These are phyloP conservation scores for Mycena sp. DNA, from an alignment of 1,284 basidiomycete genomes.

Conservation along the genomic window DNA sequence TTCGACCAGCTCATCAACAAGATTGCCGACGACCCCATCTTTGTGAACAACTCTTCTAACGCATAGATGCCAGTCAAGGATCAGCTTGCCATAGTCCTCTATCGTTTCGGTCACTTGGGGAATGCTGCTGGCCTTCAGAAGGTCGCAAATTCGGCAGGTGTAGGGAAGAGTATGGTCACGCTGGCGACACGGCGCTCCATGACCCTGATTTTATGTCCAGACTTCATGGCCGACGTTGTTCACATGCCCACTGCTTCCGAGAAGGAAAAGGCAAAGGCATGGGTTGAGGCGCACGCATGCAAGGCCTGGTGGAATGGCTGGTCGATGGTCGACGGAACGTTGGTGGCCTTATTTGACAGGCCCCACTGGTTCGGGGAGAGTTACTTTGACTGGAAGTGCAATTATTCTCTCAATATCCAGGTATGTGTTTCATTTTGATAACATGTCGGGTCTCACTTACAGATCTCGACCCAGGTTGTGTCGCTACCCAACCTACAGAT, in stretches of 20 bases:
- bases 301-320: conserved; percentile 46
- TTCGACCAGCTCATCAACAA: conserved; percentile 4
- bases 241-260: conserved; percentile 8
- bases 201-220: conserved; percentile 7
- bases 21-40: conserved; percentile 1
- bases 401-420: conserved; percentile 50
- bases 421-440: conserved; percentile 18
- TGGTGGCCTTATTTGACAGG: conserved; percentile 42
- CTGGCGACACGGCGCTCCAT: conserved; percentile 36
- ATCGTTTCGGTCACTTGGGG: conserved; percentile 44
- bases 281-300: conserved; percentile 44
- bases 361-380: conserved; percentile 44
- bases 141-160: conserved; percentile 40
- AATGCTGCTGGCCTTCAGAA: conserved; percentile 41
- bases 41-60: conserved; percentile 9
- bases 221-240: conserved; percentile 8
- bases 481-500: conserved; percentile 39
- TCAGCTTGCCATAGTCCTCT: conserved; percentile 46
- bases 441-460: neutral
- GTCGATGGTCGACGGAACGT: conserved; percentile 49
- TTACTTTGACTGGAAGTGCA: conserved; percentile 49
- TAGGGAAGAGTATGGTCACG: conserved; percentile 42
- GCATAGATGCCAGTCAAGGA: conserved; percentile 32
- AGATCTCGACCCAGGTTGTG: conserved; percentile 30
- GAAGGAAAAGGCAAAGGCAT: conserved; percentile 39